These are phyloP conservation scores for Sclerotinia spermophila DNA, from an alignment of 2,329 filamentous ascomycete species.

Conservation along the genomic window DNA sequence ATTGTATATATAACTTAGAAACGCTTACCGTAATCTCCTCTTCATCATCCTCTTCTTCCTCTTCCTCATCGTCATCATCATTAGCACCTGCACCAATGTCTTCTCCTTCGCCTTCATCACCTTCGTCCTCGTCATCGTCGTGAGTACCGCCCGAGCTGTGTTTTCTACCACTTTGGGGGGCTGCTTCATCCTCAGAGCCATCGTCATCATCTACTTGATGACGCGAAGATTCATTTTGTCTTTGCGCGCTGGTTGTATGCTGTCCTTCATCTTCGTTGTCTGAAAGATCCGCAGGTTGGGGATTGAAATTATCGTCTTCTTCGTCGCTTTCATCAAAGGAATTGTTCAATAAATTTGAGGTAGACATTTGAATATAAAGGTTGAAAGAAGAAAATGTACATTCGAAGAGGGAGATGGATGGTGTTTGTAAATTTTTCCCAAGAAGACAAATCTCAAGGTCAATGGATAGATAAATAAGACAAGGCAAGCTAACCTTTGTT, in stretches of 20 bases:
- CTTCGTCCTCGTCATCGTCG: conserved; percentile 38
- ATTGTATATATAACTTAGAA: not conserved
- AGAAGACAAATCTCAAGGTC: not conserved
- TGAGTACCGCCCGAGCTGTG: conserved; percentile 12
- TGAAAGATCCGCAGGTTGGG: conserved; percentile 60
- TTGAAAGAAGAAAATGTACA: conserved; percentile 12
- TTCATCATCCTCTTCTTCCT: conserved; percentile 61
- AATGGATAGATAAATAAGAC: conserved; percentile 1
- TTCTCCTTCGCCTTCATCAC: conserved; percentile 44
- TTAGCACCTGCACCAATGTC: conserved; percentile 36
- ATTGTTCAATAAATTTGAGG: conserved; percentile 29
- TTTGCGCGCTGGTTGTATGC: conserved; percentile 31
- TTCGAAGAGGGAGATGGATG: not conserved
- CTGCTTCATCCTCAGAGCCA: conserved; percentile 46
- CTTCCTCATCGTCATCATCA: conserved; percentile 43
- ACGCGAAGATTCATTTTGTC: conserved; percentile 31
- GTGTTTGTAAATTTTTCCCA: conserved; percentile 6
- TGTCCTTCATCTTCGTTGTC: conserved; percentile 58
- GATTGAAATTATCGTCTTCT: conserved; percentile 88
- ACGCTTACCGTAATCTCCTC: conserved; percentile 53
- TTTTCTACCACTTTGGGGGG: conserved; percentile 37
- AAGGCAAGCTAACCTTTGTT: conserved; percentile 18
- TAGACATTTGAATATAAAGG: conserved; percentile 31
- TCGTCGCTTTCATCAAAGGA: conserved; percentile 59
- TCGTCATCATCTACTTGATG: conserved; percentile 42